These are phyloP conservation scores for Cucumis sativus DNA, from an alignment of 306 rosid species.

Conservation along the genomic window DNA sequence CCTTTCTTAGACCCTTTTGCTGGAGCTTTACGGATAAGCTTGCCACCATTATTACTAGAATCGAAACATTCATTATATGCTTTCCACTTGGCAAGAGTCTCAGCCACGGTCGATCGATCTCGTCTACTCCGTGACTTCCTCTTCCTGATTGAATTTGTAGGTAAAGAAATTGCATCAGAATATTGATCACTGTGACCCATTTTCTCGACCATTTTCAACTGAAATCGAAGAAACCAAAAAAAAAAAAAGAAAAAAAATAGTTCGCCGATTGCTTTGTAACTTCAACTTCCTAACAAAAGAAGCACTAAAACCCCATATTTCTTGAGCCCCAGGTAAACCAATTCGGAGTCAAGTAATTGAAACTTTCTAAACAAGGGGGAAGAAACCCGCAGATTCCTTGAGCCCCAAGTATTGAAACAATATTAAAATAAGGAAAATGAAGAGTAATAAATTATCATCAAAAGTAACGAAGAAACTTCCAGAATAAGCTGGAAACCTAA, in stretches of 20 bases:
- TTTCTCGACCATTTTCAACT: not conserved
- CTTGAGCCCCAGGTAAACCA: not conserved
- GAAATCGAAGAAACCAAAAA: not conserved
- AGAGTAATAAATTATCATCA: not conserved
- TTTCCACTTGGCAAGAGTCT: conserved; percentile 66
- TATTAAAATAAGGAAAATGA: not conserved
- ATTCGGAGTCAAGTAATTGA: not conserved
- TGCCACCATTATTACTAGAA: conserved; percentile 17
- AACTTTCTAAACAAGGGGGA: not conserved
- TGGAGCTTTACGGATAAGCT: conserved; percentile 35
- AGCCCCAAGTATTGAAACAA: not conserved
- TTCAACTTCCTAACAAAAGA: not conserved
- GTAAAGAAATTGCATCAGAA: conserved; percentile 10
- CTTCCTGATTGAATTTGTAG: conserved; percentile 48
- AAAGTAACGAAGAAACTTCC: not conserved
- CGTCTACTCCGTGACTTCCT: conserved; percentile 55
- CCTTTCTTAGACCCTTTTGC: conserved; percentile 97
- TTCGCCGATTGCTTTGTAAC: not conserved
- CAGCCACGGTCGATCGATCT: conserved; percentile 47
- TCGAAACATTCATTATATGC: conserved; percentile 30
- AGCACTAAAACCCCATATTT: not conserved
- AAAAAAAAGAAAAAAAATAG: not conserved
- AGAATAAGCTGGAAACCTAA: conserved; percentile 2
- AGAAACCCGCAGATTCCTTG: not conserved
- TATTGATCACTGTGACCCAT: conserved; percentile 45